Evolutionary conservation across 2,329 filamentous ascomycete genomes (phyloP).

Genomic region (Ceratocystis harringtonii): DNA sequence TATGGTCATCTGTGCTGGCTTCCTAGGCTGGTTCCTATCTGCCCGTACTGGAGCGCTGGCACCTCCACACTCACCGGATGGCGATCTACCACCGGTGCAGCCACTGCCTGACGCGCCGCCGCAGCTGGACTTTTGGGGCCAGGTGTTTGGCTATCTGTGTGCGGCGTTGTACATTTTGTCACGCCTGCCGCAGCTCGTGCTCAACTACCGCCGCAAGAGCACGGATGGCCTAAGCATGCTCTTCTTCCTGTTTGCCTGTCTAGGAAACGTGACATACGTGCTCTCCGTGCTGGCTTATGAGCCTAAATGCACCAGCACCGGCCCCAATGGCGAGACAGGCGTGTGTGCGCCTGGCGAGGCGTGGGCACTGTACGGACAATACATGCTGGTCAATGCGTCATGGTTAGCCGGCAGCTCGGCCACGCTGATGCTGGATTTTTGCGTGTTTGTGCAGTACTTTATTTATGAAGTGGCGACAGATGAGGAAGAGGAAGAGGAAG

Average conservation of each 20-base stretch:
- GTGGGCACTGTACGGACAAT: conserved; percentile 52
- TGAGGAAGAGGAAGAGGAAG: conserved; percentile 20
- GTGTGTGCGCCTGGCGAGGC: conserved; percentile 53
- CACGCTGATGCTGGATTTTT: conserved; percentile 69
- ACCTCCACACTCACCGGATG: conserved; percentile 5
- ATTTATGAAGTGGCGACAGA: conserved; percentile 48
- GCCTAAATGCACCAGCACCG: conserved; percentile 40
- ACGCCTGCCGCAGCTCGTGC: conserved; percentile 73
- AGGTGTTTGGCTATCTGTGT: conserved; percentile 88
- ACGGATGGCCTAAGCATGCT: conserved; percentile 87
- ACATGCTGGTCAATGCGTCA: conserved; percentile 77
- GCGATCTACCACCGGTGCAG: conserved; percentile 27
- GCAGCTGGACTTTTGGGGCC: conserved; percentile 60
- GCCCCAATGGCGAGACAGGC: conserved; percentile 21
- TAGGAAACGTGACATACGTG: conserved; percentile 89
- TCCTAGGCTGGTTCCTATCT: conserved; percentile 73
- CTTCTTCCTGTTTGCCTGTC: conserved; percentile 92
- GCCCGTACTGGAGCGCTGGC: conserved; percentile 23
- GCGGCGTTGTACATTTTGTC: conserved; percentile 79
- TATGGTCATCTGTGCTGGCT: conserved; percentile 69
- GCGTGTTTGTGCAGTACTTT: conserved; percentile 85
- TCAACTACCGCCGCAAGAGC: conserved; percentile 84
- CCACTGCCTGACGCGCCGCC: conserved; percentile 24
- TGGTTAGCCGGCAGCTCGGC: conserved; percentile 86
- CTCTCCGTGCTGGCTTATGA: conserved; percentile 84